Evolutionary conservation across 1,284 basidiomycete genomes (phyloP).

Genomic region (Trichosporon sp.): DNA sequence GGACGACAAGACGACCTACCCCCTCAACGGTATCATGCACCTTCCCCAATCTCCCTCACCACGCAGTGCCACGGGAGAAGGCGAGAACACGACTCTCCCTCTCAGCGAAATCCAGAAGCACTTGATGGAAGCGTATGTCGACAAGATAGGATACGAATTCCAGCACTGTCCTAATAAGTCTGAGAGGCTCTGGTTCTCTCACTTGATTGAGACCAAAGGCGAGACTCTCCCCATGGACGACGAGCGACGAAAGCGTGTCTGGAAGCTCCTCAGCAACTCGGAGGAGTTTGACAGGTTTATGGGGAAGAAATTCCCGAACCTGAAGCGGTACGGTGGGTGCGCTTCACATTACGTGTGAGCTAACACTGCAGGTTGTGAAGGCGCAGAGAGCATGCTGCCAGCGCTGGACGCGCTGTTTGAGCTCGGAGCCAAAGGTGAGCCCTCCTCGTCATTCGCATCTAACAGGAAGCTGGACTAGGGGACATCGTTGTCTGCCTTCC

Average conservation of each 20-base stretch:
- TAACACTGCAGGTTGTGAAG: slow-evolving; percentile 54
- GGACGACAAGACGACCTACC: slow-evolving; percentile 50
- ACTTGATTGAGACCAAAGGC: slow-evolving; percentile 65
- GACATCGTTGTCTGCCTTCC: slow-evolving; percentile 59
- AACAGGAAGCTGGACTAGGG: slow-evolving; percentile 57
- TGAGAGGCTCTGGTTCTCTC: slow-evolving; percentile 64
- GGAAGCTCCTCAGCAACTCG: slow-evolving; percentile 63
- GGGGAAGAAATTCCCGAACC: slow-evolving; percentile 42
- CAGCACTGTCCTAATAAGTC: slow-evolving; percentile 40
- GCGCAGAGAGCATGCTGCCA: slow-evolving; percentile 83
- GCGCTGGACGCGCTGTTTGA: slow-evolving; percentile 71
- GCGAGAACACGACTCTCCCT: slow-evolving; percentile 55
- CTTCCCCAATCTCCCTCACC: slow-evolving; percentile 22
- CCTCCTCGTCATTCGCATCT: not conserved
- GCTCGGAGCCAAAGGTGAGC: slow-evolving; percentile 58
- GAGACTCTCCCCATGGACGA: slow-evolving; percentile 34
- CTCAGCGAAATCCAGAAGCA: slow-evolving; percentile 64
- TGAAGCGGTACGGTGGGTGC: slow-evolving; percentile 38
- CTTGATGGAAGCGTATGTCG: slow-evolving; percentile 68
- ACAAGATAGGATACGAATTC: slow-evolving; percentile 79
- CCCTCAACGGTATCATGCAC: slow-evolving; percentile 65
- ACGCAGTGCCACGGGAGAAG: slow-evolving; percentile 50
- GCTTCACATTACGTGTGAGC: not conserved
- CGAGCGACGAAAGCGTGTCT: slow-evolving; percentile 56
- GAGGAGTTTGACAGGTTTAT: slow-evolving; percentile 64